Evolutionary conservation across 768 basidiomycete genomes (phyloP), one percentile per base, ranked within the genome.

Genomic region (Pulveroboletus sp.): DNA sequence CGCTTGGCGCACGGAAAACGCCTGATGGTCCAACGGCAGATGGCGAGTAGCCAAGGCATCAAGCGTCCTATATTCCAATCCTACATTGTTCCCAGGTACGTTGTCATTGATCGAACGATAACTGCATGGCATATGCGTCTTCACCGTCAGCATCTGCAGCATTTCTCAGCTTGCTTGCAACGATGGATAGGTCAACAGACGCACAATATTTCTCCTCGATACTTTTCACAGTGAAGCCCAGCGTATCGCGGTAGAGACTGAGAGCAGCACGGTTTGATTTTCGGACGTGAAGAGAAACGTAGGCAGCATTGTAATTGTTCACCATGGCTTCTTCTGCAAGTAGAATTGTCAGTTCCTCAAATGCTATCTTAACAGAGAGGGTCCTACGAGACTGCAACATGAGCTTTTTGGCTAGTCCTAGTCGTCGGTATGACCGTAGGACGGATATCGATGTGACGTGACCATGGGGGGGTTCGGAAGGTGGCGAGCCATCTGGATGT

Each of bases 391-490:
- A 90, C 32, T 91, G 84, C 17, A 91, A 59, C 94, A 97, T 98
- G 24, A 98, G 73, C 63, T 91, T 91, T 71, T 94, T 94, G 14
- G 94, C 94, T 3, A 98, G 68, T 8, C 95, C 94, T 6, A 97
- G 74, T n/a, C 94, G 79, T 37, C 94, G 77, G 62, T 97, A 92
- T 13, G 90, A 84, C 51, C 94, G 78, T 29, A 97, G 72, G 3
- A 98, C 94, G 0, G 93, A 95, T 62, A 98, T 97, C 5, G 94
- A 97, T 13, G 94, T 98, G 62, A 98, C 90, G 61, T 98, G 94
- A 0, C 94, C 94, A 55, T 94, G 88, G 0, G 81, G 74, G 20
- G 77, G 75, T 2, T 77, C 76, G 23, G 61, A 20, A n/a, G 82
- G 80, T 42, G 85, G 50, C 12, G 59, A 69, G 12, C 72, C 65